Conservation (phyloP, 441 rosid species). For the Aleurites moluccanus region DNA sequence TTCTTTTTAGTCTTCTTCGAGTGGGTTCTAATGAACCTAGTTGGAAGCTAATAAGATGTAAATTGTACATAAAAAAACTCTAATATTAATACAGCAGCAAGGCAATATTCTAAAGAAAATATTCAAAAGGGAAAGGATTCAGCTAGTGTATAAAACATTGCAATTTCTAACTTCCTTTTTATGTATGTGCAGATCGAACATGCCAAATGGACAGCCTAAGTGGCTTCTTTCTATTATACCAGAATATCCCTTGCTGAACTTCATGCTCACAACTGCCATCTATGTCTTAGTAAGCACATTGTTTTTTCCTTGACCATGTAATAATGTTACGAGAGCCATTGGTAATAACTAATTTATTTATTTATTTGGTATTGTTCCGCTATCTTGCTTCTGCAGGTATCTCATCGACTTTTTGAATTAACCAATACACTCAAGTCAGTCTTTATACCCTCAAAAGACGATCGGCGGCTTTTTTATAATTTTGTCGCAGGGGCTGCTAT, state of each 20-base stretch:
- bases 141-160: not conserved
- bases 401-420: slow-evolving; percentile 75
- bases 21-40: not conserved
- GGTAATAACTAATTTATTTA: slow-evolving; percentile 8
- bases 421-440: slow-evolving; percentile 70
- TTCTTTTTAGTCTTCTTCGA: not conserved
- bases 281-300: slow-evolving; percentile 67
- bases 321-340: not conserved
- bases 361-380: not conserved
- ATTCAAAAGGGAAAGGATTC: not conserved
- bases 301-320: slow-evolving; percentile 6
- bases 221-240: slow-evolving; percentile 94
- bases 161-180: slow-evolving; percentile 8
- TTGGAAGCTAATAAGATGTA: not conserved
- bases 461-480: slow-evolving; percentile 60
- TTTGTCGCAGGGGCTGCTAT: slow-evolving; percentile 57
- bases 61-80: not conserved
- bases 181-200: slow-evolving; percentile 57
- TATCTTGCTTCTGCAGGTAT: slow-evolving; percentile 52
- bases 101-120: not conserved
- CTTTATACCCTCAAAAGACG: slow-evolving; percentile 79
- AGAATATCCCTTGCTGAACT: slow-evolving; percentile 92
- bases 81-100: not conserved
- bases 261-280: slow-evolving; percentile 90
- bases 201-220: slow-evolving; percentile 93